Evolutionary conservation across 1,139 yeast genomes (phyloP).

Genomic region (Chernovozyma aurita): DNA sequence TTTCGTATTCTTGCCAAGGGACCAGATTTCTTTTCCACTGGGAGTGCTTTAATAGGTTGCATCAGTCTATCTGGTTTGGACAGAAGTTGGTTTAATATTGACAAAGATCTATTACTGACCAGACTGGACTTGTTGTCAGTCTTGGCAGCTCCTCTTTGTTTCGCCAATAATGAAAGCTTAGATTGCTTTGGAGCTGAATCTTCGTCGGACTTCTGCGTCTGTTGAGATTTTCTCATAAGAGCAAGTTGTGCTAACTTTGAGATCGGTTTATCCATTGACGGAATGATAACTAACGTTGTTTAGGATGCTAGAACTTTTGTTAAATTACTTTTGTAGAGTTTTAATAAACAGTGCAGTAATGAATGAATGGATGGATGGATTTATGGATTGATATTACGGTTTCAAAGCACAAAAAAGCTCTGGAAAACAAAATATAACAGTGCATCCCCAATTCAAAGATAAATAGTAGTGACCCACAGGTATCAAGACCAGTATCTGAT

Average conservation of each 20-base stretch:
- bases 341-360: neutral
- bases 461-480: too few species aligned
- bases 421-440: too few species aligned
- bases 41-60: neutral
- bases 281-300: slow-evolving; percentile 6
- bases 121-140: too few species aligned
- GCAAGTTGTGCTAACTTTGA: slow-evolving; percentile 19
- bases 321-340: neutral
- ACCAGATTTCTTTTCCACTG: neutral
- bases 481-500: too few species aligned
- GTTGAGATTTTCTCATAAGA: slow-evolving; percentile 11
- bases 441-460: too few species aligned
- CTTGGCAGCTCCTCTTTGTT: slow-evolving; percentile 27
- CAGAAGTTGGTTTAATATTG: slow-evolving; percentile 1
- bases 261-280: neutral
- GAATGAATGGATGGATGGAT: neutral
- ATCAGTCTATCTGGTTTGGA: neutral
- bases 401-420: too few species aligned
- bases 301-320: slow-evolving; percentile 19
- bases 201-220: slow-evolving; percentile 3
- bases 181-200: slow-evolving; percentile 15
- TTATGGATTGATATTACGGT: too few species aligned
- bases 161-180: slow-evolving; percentile 47
- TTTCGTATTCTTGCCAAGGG: neutral
- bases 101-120: neutral